Conservation (phyloP, 2,329 filamentous ascomycete genomes). For the Colletotrichum sansevieriae region DNA sequence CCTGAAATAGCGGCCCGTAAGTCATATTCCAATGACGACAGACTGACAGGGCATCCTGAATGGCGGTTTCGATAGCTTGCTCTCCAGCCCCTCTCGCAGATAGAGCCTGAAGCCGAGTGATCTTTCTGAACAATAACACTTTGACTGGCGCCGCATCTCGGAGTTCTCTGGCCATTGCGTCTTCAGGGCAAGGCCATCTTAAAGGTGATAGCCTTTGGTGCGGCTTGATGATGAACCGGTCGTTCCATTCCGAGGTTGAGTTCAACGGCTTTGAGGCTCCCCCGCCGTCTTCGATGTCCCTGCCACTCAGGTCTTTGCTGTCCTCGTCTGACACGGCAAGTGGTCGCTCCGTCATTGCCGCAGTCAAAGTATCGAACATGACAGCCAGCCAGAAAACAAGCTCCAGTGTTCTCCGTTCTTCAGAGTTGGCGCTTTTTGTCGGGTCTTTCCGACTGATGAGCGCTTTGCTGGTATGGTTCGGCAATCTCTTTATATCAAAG, state of each 20-base stretch:
- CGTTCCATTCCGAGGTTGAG: conserved; percentile 45
- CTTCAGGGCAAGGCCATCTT: conserved; percentile 67
- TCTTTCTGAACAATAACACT: conserved; percentile 68
- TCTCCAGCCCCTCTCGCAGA: conserved; percentile 54
- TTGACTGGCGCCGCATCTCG: conserved; percentile 69
- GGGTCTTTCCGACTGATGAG: background rate
- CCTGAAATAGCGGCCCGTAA: conserved; percentile 65
- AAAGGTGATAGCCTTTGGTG: conserved; percentile 46
- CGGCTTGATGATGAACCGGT: conserved; percentile 54
- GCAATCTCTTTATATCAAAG: background rate
- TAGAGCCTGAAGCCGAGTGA: conserved; percentile 67
- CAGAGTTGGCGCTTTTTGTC: background rate
- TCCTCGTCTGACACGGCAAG: conserved; percentile 56
- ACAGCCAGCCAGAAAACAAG: conserved; percentile 70
- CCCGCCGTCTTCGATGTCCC: background rate
- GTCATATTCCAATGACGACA: conserved; percentile 67
- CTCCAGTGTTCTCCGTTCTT: conserved; percentile 60
- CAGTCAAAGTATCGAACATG: conserved; percentile 70
- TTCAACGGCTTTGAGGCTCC: conserved; percentile 42
- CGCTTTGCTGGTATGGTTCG: rapidly evolving
- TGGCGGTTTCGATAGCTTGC: conserved; percentile 61
- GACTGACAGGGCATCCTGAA: conserved; percentile 61
- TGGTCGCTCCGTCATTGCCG: conserved; percentile 61
- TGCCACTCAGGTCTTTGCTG: conserved; percentile 47
- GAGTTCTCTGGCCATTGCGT: conserved; percentile 62